Conservation (phyloP, 2,329 filamentous ascomycete species). For the Curvularia verruculosa region DNA sequence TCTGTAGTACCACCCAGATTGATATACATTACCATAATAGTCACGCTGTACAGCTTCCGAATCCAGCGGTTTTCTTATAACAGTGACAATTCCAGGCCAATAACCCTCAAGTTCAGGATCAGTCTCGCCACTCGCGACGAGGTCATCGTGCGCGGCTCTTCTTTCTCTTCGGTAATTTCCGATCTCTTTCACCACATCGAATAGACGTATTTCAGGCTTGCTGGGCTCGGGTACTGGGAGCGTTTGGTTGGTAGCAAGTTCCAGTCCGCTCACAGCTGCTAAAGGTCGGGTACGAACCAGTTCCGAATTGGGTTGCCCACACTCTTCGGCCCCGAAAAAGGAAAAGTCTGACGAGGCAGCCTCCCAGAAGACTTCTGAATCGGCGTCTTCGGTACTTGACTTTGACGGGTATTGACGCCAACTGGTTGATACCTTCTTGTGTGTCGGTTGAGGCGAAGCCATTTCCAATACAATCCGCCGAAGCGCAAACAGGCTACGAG, state of each 20-base stretch:
- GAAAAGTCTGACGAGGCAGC: conserved; percentile 66
- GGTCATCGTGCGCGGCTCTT: conserved; percentile 57
- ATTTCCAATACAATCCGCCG: conserved; percentile 62
- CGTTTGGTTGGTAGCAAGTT: conserved; percentile 31
- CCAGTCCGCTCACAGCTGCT: conserved; percentile 54
- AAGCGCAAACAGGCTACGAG: conserved; percentile 61
- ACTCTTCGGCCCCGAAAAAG: conserved; percentile 65
- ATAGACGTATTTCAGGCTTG: conserved; percentile 10
- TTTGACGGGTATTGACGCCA: conserved; percentile 55
- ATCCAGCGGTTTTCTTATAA: conserved; percentile 56
- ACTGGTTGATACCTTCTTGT: conserved; percentile 50
- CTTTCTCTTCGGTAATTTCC: conserved; percentile 60
- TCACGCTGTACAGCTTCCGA: conserved; percentile 53
- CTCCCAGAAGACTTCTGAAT: conserved; percentile 65
- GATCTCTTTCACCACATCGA: conserved; percentile 61
- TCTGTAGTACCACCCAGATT: conserved; percentile 60
- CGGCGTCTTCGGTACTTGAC: conserved; percentile 64
- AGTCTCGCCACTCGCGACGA: conserved; percentile 31
- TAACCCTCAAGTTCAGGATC: conserved; percentile 59
- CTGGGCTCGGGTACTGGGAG: conserved; percentile 16
- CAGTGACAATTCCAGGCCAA: conserved; percentile 65
- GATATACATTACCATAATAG: conserved; percentile 61
- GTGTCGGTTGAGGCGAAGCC: conserved; percentile 30
- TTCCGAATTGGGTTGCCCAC: conserved; percentile 56
- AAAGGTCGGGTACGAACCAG: conserved; percentile 54